Evolutionary conservation across 192 early-diverging fungal species (phyloP), one percentile per base, ranked within the genome.

Genomic region (Umbelopsis sp.): DNA sequence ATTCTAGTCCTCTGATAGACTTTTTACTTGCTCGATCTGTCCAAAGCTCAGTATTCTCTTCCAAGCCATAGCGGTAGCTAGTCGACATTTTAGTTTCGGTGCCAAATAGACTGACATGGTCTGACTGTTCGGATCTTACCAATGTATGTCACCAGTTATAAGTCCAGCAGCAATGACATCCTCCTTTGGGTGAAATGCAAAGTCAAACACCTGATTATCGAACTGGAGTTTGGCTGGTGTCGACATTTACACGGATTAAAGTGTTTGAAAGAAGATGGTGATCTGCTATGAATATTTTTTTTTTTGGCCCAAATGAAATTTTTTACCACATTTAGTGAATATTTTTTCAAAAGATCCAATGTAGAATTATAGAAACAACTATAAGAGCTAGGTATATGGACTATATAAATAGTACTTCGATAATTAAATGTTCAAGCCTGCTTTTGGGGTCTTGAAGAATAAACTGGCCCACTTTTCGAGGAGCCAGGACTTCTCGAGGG

Each of bases 1-100:
- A 99, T 52, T 88, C 91, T 6, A 99, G 74, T n/a, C 91, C 91
- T 34, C 97, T 85, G 68, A 91, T 93, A 11, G 96, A 95, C 78
- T 96, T 93, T 83, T 90, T 94, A 71, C 95, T 92, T 2, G 82
- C 82, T 24, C 85, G 76, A 11, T 85, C 74, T 20, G 65, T 71
- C 80, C 89, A 93, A 3, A 83, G 51, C 1, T 77, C 68, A 52
- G 73, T 72, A 38, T 82, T 89, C n/a, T 77, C 62, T 11, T 74
- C 36, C 3, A 70, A 45, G 25, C 52, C 53, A 45, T 72, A 76
- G 25, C 56, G n/a, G 47, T 59, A 70, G 52, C 68, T 78, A 5
- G 16, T n/a, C 45, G 36, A 5, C 2, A 20, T 32, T 20, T n/a
- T n/a, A n/a, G n/a, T n/a, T n/a, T n/a, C n/a, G 20, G 59, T 20